A percentile compares a stretch with the other conserved stretches of the same genome.
Conservation (phyloP, 2,329 filamentous ascomycete species). For the Didymella glomerata region DNA sequence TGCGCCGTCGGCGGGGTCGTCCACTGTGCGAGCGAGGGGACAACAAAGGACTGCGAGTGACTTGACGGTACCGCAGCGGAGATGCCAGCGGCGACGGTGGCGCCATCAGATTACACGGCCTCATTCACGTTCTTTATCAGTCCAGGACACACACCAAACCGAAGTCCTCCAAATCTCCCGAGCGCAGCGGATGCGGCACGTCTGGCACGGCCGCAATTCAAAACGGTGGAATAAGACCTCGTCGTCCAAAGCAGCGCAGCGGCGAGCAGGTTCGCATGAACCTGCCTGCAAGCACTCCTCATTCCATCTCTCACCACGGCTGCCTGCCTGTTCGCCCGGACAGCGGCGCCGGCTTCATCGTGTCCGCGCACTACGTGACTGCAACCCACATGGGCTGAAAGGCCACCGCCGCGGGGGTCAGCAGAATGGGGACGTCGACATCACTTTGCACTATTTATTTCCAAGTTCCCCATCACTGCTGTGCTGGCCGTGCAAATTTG, state of each 20-base stretch:
- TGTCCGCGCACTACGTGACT: conserved; percentile 14
- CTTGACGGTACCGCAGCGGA: conserved; percentile 21
- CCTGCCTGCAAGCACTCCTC: conserved; percentile 20
- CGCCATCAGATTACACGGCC: conserved; percentile 19
- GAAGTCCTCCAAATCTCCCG: conserved; percentile 25
- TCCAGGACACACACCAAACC: conserved; percentile 14
- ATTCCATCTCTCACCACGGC: conserved; percentile 19
- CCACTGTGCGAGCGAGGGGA: neutral
- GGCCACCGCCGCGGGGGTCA: conserved; percentile 7
- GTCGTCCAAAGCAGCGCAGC: conserved; percentile 11
- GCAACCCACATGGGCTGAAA: conserved; percentile 24
- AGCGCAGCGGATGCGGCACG: conserved; percentile 31
- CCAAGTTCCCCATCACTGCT: neutral
- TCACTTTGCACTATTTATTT: conserved; percentile 11
- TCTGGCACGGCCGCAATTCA: conserved; percentile 36
- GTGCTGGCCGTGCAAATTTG: conserved; percentile 8
- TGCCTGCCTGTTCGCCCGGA: conserved; percentile 19
- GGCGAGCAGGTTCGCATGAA: conserved; percentile 5
- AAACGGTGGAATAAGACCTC: conserved; percentile 36
- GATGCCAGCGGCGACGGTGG: conserved; percentile 12
- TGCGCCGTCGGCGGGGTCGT: conserved; percentile 17
- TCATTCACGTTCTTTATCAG: conserved; percentile 33
- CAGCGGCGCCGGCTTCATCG: conserved; percentile 18
- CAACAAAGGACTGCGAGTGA: conserved; percentile 29
- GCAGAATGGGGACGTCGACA: conserved; percentile 10